Percentiles rank a stretch among this genome's conserved stretches.
Conservation (phyloP, 495 filamentous ascomycete species). For the Lasiosphaeria ovina region DNA sequence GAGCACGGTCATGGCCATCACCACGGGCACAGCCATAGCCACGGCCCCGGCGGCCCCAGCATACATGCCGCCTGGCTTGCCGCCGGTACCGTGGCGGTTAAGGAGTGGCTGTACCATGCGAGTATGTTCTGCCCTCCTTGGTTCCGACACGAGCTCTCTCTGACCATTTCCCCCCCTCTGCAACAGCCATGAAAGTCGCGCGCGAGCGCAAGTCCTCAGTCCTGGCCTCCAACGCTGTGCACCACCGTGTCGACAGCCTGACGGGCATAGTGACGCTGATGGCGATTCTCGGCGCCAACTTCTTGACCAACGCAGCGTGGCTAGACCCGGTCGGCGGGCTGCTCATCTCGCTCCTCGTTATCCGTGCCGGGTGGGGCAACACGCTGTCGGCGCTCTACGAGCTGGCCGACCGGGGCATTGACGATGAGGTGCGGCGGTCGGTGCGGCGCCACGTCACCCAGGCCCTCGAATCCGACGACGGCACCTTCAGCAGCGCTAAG, state of each 20-base stretch:
- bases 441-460: constrained; percentile 63
- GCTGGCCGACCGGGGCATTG: constrained; percentile 83
- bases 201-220: constrained; percentile 90
- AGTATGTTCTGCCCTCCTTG: constrained; percentile 58
- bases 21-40: constrained; percentile 58
- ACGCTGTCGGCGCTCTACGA: constrained; percentile 78
- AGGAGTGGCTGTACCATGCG: constrained; percentile 95
- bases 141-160: not conserved
- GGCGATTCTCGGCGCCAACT: constrained; percentile 84
- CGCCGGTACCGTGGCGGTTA: constrained; percentile 83
- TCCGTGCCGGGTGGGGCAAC: constrained; percentile 86
- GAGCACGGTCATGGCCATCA: constrained; percentile 62
- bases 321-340: constrained; percentile 94
- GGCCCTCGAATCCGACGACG: constrained; percentile 48
- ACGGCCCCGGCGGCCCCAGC: constrained; percentile 70
- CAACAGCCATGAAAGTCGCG: constrained; percentile 91
- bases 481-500: constrained; percentile 2
- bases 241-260: constrained; percentile 93
- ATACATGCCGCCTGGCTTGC: constrained; percentile 95
- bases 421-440: constrained; percentile 71
- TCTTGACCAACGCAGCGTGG: constrained; percentile 80
- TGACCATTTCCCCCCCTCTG: not conserved
- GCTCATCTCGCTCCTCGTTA: constrained; percentile 86
- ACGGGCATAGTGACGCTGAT: constrained; percentile 89
- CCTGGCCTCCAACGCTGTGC: constrained; percentile 92